Evolutionary conservation across 352 stramenopile genomes (phyloP).

Genomic region (Phytophthora citrophthora): DNA sequence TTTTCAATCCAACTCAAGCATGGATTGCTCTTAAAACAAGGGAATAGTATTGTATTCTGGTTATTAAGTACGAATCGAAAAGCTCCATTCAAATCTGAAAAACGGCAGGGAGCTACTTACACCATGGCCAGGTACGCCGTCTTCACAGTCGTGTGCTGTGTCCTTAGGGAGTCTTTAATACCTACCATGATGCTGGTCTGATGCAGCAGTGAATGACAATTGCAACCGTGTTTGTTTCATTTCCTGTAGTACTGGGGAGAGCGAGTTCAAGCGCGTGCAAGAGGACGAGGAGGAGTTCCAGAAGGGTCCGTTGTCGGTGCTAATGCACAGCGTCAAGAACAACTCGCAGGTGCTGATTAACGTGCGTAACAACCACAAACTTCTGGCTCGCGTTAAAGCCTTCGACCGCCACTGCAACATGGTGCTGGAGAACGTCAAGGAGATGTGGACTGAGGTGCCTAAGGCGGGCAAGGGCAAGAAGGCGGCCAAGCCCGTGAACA

Average conservation of each 20-base stretch:
- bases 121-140: slow-evolving; percentile 37
- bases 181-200: background rate
- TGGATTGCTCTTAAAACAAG: background rate
- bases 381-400: slow-evolving; percentile 98
- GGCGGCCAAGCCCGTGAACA: slow-evolving; percentile 96
- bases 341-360: slow-evolving; percentile 99
- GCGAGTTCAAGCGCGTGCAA: slow-evolving; percentile 87
- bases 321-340: slow-evolving; percentile 98
- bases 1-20: too few species aligned
- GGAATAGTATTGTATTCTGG: background rate
- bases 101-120: slow-evolving; percentile 5
- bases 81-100: slow-evolving; percentile 33
- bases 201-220: slow-evolving; percentile 8
- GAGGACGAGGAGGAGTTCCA: slow-evolving; percentile 95
- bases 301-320: slow-evolving; percentile 96
- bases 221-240: slow-evolving; percentile 13
- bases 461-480: slow-evolving; percentile 98
- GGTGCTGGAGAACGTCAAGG: slow-evolving; percentile 99
- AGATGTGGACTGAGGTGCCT: slow-evolving; percentile 99
- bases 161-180: background rate
- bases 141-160: background rate
- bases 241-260: slow-evolving; percentile 31
- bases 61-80: slow-evolving; percentile 29
- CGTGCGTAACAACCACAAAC: slow-evolving; percentile 99
- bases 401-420: slow-evolving; percentile 99